These are phyloP conservation scores for Passalora sequoiae DNA, from an alignment of 2,329 filamentous ascomycete species.

Conservation along the genomic window DNA sequence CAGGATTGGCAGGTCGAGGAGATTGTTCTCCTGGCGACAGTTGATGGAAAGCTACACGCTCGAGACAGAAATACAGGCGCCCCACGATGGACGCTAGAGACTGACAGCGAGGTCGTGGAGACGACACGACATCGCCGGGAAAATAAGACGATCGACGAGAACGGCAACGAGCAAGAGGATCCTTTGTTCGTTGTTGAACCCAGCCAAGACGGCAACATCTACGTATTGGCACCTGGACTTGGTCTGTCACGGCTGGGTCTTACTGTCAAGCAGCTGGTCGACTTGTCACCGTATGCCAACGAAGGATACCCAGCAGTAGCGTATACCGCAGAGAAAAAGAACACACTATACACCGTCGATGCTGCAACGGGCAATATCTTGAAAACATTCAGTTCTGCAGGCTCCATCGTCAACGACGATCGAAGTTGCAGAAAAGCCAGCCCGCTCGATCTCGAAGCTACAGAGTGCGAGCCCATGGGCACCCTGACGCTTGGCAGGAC, in stretches of 20 bases:
- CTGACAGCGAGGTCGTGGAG: conserved; percentile 83
- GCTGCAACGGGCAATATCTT: conserved; percentile 76
- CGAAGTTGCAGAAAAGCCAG: conserved; percentile 71
- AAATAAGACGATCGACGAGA: conserved; percentile 59
- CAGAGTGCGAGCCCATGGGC: conserved; percentile 71
- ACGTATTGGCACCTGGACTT: conserved; percentile 69
- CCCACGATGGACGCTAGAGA: conserved; percentile 77
- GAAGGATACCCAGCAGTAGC: conserved; percentile 67
- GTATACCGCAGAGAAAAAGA: conserved; percentile 89
- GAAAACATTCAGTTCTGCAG: conserved; percentile 75
- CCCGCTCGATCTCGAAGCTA: conserved; percentile 52
- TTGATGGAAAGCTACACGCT: conserved; percentile 94
- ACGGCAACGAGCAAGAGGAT: conserved; percentile 65
- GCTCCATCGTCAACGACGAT: conserved; percentile 59
- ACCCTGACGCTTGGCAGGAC: conserved; percentile 79
- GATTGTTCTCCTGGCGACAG: conserved; percentile 99
- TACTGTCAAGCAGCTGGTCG: conserved; percentile 79
- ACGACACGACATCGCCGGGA: conserved; percentile 68
- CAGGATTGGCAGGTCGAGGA: conserved; percentile 99
- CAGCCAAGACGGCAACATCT: conserved; percentile 77
- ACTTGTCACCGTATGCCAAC: conserved; percentile 69
- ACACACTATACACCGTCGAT: conserved; percentile 81
- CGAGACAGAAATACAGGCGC: conserved; percentile 81
- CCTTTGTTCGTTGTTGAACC: conserved; percentile 96
- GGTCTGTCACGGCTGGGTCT: conserved; percentile 63